A percentile compares a stretch with the other conserved stretches of the same genome.
Evolutionary conservation across 208 protist species (phyloP).

Genomic region (Acanthamoeba pearcei): DNA sequence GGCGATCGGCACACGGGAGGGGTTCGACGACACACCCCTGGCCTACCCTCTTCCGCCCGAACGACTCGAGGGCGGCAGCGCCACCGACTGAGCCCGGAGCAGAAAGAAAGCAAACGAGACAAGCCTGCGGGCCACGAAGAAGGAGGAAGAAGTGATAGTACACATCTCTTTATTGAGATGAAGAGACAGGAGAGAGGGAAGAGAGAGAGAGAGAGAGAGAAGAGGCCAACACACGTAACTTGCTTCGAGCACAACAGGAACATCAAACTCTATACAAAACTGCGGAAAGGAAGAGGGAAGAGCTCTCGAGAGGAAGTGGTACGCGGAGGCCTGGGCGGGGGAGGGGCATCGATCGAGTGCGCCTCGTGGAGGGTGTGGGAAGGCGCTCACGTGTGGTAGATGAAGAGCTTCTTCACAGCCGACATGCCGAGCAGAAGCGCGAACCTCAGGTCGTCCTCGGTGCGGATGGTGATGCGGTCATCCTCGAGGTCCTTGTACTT

Average conservation of each 20-base stretch:
- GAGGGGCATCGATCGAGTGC: background rate
- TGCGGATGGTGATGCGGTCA: conserved; percentile 67
- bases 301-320: too few relatives aligned
- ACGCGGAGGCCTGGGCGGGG: too few relatives aligned
- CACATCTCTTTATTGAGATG: background rate
- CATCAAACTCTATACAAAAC: too few relatives aligned
- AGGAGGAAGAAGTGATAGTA: background rate
- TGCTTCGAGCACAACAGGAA: too few relatives aligned
- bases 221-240: background rate
- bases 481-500: conserved; percentile 73
- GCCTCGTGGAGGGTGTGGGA: background rate
- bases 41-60: conserved; percentile 34
- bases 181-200: background rate
- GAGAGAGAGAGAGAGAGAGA: background rate
- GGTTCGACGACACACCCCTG: conserved; percentile 27
- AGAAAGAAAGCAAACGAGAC: background rate
- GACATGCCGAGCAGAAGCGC: conserved; percentile 66
- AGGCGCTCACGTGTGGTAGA: background rate
- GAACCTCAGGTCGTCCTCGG: conserved; percentile 67
- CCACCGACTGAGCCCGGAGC: background rate
- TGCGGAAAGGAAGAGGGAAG: too few relatives aligned
- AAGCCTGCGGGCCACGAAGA: background rate
- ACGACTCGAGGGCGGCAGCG: conserved; percentile 35
- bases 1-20: background rate
- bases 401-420: conserved; percentile 65